phyloP scores from a whole-genome alignment of 1,284 basidiomycete species.

The Erythrobasidium hasegawianum region DNA sequence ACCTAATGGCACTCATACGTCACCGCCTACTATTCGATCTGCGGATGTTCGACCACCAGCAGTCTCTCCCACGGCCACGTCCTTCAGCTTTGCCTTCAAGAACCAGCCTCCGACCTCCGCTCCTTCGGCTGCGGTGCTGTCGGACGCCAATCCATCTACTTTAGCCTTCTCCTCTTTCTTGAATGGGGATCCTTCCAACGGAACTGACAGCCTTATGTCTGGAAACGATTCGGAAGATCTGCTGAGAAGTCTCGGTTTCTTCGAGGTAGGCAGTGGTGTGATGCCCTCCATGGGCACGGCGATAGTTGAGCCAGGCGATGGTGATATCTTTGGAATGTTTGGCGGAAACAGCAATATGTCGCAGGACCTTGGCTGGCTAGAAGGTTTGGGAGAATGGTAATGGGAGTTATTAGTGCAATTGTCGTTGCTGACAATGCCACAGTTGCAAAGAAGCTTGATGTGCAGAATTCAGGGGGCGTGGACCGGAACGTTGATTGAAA shows the following conservation, averaged over 20 bases:
- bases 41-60: background rate
- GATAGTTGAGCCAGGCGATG: conserved; percentile 2
- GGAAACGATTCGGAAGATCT: conserved; percentile 29
- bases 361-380: conserved; percentile 26
- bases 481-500: no score
- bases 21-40: background rate
- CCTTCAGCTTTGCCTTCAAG: background rate
- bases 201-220: conserved; percentile 8
- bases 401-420: background rate
- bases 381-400: conserved; percentile 32
- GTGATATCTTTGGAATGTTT: conserved; percentile 11
- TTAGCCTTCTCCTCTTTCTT: background rate
- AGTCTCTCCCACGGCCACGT: conserved; percentile 1
- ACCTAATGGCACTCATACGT: background rate
- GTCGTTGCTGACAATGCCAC: no score
- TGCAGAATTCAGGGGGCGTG: no score
- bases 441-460: no score
- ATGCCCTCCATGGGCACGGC: conserved; percentile 8
- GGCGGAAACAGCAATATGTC: conserved; percentile 11
- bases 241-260: conserved; percentile 28
- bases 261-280: conserved; percentile 8
- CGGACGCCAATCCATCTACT: background rate
- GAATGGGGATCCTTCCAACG: background rate
- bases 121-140: no score
- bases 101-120: no score